A percentile compares a stretch with the other conserved stretches of the same genome.
phyloP scores from a whole-genome alignment of 495 filamentous ascomycete genomes.

The Xylaria scruposa region DNA sequence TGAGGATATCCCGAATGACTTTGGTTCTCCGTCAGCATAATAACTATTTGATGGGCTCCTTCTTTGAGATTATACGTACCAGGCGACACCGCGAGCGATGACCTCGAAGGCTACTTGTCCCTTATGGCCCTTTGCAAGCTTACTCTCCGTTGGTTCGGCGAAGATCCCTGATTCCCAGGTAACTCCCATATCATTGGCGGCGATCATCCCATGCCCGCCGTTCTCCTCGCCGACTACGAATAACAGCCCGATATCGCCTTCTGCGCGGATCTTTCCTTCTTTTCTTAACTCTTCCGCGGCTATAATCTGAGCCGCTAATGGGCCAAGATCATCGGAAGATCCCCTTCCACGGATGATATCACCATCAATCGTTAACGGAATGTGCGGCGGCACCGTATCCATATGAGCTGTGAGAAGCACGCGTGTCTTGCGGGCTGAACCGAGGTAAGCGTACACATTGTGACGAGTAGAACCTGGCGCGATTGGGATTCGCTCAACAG shows the following conservation, averaged over 20 bases:
- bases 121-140: constrained; percentile 76
- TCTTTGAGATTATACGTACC: constrained; percentile 18
- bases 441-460: constrained; percentile 74
- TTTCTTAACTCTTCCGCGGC: constrained; percentile 63
- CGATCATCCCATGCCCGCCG: constrained; percentile 71
- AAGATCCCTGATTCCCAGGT: constrained; percentile 71
- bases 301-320: constrained; percentile 68
- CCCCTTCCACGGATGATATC: constrained; percentile 68
- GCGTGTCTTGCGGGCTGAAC: constrained; percentile 55
- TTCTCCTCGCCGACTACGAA: constrained; percentile 82
- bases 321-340: constrained; percentile 73
- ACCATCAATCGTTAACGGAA: constrained; percentile 54
- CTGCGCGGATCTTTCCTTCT: constrained; percentile 34
- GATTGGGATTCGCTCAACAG: constrained; percentile 44
- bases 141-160: constrained; percentile 74
- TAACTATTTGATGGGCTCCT: not conserved
- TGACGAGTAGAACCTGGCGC: constrained; percentile 50
- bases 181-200: constrained; percentile 52
- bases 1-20: constrained; percentile 79
- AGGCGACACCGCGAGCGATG: constrained; percentile 66
- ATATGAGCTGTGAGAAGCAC: constrained; percentile 67
- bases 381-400: constrained; percentile 58
- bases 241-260: constrained; percentile 62
- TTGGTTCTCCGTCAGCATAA: not conserved
- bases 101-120: constrained; percentile 68